phyloP scores from a whole-genome alignment of 192 early-diverging fungal genomes.

The Thoreauomyces humboldtii region DNA sequence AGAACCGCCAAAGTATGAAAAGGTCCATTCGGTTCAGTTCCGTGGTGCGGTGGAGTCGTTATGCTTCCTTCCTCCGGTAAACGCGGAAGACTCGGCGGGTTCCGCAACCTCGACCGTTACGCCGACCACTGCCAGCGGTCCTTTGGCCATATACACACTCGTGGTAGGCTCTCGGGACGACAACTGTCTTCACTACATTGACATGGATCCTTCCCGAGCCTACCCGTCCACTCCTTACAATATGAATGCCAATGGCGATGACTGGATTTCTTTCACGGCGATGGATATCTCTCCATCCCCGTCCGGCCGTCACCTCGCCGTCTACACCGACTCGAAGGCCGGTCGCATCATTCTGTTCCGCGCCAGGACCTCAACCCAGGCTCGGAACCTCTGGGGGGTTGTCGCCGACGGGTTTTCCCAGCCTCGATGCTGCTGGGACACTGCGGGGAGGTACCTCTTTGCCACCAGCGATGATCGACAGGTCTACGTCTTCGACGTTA shows the following conservation, averaged over 20 bases:
- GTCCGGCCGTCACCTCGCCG: conserved; percentile 52
- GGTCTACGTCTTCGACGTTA: conserved; percentile 53
- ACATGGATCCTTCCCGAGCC: conserved; percentile 31
- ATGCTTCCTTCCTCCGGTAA: conserved; percentile 45
- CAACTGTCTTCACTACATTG: conserved; percentile 70
- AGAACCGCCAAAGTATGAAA: conserved; percentile 1
- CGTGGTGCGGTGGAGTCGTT: conserved; percentile 66
- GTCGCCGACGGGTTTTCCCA: conserved; percentile 62
- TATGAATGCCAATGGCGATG: conserved; percentile 77
- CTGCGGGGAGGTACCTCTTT: conserved; percentile 60
- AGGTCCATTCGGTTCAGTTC: conserved; percentile 44
- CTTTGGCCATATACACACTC: too few species aligned
- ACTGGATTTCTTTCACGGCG: conserved; percentile 81
- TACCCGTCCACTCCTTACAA: conserved; percentile 38
- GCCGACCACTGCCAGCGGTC: too few species aligned
- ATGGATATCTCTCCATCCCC: conserved; percentile 63
- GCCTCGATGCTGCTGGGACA: conserved; percentile 64
- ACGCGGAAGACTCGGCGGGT: not conserved
- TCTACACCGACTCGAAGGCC: conserved; percentile 65
- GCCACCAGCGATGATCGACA: conserved; percentile 61
- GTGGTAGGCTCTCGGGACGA: conserved; percentile 69
- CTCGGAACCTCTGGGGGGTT: conserved; percentile 63
- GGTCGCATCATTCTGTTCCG: conserved; percentile 67
- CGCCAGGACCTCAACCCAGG: conserved; percentile 35
- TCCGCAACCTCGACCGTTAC: not conserved